Evolutionary conservation across 2,329 filamentous ascomycete species (phyloP).

Genomic region (Alternaria consortialis): DNA sequence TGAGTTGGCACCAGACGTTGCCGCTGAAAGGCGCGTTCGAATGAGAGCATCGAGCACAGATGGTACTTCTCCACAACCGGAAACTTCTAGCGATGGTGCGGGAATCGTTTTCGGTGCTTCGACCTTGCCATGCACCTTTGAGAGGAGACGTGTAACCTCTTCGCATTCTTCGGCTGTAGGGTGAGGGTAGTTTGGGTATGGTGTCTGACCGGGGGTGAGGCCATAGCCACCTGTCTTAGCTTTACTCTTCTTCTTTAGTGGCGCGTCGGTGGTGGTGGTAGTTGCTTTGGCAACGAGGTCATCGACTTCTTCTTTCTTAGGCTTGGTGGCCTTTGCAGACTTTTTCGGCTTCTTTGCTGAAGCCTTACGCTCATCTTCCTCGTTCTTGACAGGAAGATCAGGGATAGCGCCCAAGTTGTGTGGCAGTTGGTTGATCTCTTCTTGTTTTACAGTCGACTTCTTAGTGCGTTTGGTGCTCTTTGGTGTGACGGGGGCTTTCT

Average conservation of each 20-base stretch:
- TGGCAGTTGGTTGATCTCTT: conserved; percentile 60
- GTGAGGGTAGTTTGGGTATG: conserved; percentile 72
- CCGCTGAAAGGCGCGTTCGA: conserved; percentile 68
- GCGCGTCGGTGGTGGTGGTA: conserved; percentile 34
- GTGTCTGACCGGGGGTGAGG: conserved; percentile 62
- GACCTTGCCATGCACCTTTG: conserved; percentile 71
- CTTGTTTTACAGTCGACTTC: conserved; percentile 47
- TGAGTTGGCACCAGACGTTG: conserved; percentile 68
- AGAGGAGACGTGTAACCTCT: conserved; percentile 72
- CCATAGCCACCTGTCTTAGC: conserved; percentile 56
- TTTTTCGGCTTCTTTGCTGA: conserved; percentile 27
- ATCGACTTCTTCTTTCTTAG: conserved; percentile 34
- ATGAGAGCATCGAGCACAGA: conserved; percentile 71
- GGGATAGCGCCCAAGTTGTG: conserved; percentile 62
- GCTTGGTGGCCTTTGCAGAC: conserved; percentile 29
- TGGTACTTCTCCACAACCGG: conserved; percentile 74
- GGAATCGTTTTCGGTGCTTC: conserved; percentile 72
- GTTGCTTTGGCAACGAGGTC: conserved; percentile 38
- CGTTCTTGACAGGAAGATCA: conserved; percentile 19
- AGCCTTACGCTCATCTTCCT: conserved; percentile 15
- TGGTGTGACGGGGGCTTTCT: conserved; percentile 17
- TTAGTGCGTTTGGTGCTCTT: conserved; percentile 51
- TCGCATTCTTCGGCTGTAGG: conserved; percentile 76
- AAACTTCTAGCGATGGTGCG: conserved; percentile 72
- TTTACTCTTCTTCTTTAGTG: conserved; percentile 46